A percentile compares a stretch with the other conserved stretches of the same genome.
Evolutionary conservation across 1,284 basidiomycete genomes (phyloP).

Genomic region (Austroboletus niveus): DNA sequence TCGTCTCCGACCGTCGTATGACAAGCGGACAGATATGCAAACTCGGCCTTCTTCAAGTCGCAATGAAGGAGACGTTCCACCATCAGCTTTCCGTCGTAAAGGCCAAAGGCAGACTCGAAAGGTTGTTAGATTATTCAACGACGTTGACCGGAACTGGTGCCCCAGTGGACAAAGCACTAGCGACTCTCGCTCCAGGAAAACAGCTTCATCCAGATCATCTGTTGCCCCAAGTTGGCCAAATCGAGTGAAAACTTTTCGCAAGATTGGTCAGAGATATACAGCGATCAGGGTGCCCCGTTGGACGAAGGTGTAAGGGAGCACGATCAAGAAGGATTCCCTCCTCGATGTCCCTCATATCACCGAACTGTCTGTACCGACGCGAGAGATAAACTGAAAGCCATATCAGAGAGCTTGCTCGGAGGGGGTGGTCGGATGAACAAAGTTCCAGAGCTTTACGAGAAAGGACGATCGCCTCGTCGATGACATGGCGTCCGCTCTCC

Average conservation of each 20-base stretch:
- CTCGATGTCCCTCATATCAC: neutral
- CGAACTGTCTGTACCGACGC: neutral
- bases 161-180: neutral
- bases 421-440: neutral
- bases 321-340: neutral
- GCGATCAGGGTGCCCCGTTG: neutral
- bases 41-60: too few species aligned
- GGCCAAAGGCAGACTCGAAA: too few species aligned
- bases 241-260: neutral
- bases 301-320: neutral
- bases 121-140: too few species aligned
- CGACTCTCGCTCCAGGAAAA: neutral
- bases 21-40: too few species aligned
- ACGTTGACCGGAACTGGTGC: neutral
- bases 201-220: neutral
- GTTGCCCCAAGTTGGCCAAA: neutral
- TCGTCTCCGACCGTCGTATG: too few species aligned
- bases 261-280: neutral
- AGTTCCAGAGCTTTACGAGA: neutral
- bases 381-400: neutral
- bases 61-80: too few species aligned
- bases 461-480: neutral
- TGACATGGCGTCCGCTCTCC: neutral
- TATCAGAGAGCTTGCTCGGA: neutral
- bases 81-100: too few species aligned